phyloP scores from a whole-genome alignment of 2,329 filamentous ascomycete species.

The Seiridium cupressi region DNA sequence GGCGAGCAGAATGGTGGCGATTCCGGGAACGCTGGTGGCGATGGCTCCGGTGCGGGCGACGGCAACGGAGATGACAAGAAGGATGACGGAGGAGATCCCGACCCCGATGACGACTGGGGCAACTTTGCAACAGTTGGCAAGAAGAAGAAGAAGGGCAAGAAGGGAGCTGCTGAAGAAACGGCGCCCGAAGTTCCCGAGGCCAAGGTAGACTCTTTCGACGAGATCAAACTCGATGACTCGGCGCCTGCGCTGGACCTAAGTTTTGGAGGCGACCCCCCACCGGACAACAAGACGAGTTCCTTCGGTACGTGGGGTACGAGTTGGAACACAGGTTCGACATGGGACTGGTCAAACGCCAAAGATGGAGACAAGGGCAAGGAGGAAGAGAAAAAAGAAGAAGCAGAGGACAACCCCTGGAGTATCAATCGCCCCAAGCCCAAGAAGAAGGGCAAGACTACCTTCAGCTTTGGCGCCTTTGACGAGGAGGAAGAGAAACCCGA shows the following conservation, averaged over 20 bases:
- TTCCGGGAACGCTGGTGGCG: conserved; percentile 25
- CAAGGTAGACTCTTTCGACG: conserved; percentile 40
- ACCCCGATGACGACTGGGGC: conserved; percentile 51
- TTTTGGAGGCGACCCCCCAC: conserved; percentile 40
- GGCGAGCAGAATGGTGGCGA: conserved; percentile 31
- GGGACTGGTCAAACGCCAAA: conserved; percentile 38
- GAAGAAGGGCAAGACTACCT: conserved; percentile 44
- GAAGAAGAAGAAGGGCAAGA: conserved; percentile 59
- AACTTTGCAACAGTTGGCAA: conserved; percentile 42
- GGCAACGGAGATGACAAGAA: conserved; percentile 35
- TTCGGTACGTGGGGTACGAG: conserved; percentile 61
- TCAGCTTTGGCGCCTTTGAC: conserved; percentile 48
- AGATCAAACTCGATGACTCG: conserved; percentile 48
- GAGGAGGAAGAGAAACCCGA: conserved; percentile 35
- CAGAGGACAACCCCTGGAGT: conserved; percentile 49
- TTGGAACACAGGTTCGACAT: conserved; percentile 53
- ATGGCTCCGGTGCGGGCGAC: conserved; percentile 31
- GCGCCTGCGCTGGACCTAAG: conserved; percentile 57
- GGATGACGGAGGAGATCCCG: conserved; percentile 36
- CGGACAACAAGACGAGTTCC: conserved; percentile 33
- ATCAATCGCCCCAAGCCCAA: conserved; percentile 47
- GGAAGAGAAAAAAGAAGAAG: conserved; percentile 39
- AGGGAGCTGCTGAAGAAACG: conserved; percentile 28
- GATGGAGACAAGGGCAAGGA: conserved; percentile 31
- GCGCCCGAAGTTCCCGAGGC: conserved; percentile 18